Evolutionary conservation across 31 red algal species (phyloP).

Genomic region (Asparagopsis taxiformis): DNA sequence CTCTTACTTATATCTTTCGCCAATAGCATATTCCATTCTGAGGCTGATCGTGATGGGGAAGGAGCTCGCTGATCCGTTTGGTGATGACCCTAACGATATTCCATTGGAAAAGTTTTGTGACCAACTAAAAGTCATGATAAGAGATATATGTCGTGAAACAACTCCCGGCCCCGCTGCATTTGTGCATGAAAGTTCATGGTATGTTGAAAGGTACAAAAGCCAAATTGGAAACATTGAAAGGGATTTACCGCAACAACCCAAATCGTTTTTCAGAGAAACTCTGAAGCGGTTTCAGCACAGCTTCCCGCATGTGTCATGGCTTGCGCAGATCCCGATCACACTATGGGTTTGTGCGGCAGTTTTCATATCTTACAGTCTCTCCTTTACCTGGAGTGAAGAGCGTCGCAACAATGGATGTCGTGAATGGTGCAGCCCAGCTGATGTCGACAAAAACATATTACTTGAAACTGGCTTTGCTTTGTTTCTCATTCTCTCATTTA

Average conservation of each 20-base stretch:
- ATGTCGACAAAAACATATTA: conserved; percentile 14
- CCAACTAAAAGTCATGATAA: background rate
- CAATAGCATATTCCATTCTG: conserved; percentile 7
- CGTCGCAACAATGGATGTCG: conserved; percentile 3
- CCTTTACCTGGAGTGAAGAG: background rate
- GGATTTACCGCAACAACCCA: background rate
- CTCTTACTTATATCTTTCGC: background rate
- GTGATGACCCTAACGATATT: conserved; percentile 11
- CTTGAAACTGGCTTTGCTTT: conserved; percentile 44
- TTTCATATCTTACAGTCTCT: background rate
- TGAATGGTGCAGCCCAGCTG: conserved; percentile 31
- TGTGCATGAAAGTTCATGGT: background rate
- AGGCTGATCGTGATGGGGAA: background rate
- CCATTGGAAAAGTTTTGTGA: background rate
- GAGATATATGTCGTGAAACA: background rate
- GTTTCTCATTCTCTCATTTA: conserved; percentile 44
- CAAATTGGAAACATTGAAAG: too few species aligned
- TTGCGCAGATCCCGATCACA: background rate
- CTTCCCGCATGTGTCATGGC: background rate
- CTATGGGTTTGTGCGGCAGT: background rate
- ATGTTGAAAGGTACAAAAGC: too few species aligned
- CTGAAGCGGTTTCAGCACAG: background rate
- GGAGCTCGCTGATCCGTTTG: conserved; percentile 15
- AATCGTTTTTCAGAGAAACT: background rate
- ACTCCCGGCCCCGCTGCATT: background rate